Base-by-base conservation (phyloP, 2,329 filamentous ascomycete species). In the Xylariales sp. region DNA sequence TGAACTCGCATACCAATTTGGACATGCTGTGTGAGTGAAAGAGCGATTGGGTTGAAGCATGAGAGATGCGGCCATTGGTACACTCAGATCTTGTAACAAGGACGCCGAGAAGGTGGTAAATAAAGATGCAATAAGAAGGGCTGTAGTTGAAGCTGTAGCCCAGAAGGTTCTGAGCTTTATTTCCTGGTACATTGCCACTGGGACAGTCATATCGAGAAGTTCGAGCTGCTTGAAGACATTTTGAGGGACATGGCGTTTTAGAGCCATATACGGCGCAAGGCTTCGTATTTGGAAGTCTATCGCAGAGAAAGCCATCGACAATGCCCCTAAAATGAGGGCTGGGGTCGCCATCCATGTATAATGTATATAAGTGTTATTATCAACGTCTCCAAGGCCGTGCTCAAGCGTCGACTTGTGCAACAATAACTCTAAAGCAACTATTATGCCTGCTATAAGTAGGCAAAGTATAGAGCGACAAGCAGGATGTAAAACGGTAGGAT, bases 21-120 rank as follows among this genome's bases (percentile, higher is more conserved):
- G 6, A 39, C 36, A 8, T 10, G 4, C 12, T 10, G 36, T 39
- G 36, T 5, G 30, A 28, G 18, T 1, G n/a, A 41, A 55, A 48
- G n/a, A 32, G 30, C 14, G 30, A 43, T 5, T 62, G 36, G 6
- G 18, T 46, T 48, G 10, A 43, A 62, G 50, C 0, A 12, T n/a
- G 1, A 49, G 16, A 9, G 52, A 16, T 49, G 10, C 41, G 3
- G 34, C 6, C 6, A n/a, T 23, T 4, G 53, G 34, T 45, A 52
- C 6, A 16, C 3, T 9, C 3, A 46, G 10, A 10, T 50, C 53
- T 28, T 64, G 62, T 3, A 58, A 64, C 4, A 64, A 7, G 5
- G 53, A 57, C 5, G 54, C 62, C 8, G 61, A 64, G 7, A 64
- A 64, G 4, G 43, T 58, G 3, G 62, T 64, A 23, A 64, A 64